phyloP scores from a whole-genome alignment of 768 basidiomycete species.

The Suillus fuscotomentosus region DNA sequence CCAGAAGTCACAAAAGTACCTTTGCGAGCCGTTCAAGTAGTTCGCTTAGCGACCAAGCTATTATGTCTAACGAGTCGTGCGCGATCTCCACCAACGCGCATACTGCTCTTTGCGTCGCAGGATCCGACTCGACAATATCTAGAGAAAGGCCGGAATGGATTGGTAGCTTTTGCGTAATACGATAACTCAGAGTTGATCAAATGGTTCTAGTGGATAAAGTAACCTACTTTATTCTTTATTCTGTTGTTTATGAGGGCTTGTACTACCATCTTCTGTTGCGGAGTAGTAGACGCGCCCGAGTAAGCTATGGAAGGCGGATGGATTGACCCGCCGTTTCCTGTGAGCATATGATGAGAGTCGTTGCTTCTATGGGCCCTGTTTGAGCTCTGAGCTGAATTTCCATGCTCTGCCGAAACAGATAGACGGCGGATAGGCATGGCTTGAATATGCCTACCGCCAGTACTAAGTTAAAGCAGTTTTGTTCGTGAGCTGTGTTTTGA shows the following conservation, averaged over 20 bases:
- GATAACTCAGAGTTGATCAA: background rate
- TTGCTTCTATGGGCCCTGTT: constrained; percentile 60
- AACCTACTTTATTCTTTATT: constrained; percentile 73
- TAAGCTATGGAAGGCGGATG: constrained; percentile 37
- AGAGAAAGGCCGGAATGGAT: constrained; percentile 77
- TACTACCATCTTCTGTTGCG: constrained; percentile 76
- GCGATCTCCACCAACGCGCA: constrained; percentile 81
- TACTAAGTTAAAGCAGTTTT: constrained; percentile 3
- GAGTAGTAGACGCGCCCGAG: constrained; percentile 42
- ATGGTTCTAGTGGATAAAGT: constrained; percentile 1
- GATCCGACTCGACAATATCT: constrained; percentile 72
- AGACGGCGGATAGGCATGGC: constrained; percentile 56
- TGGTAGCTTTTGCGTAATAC: constrained; percentile 58
- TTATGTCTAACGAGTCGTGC: constrained; percentile 73
- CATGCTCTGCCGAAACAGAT: constrained; percentile 54
- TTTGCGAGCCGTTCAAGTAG: constrained; percentile 76
- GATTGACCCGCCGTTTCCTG: constrained; percentile 25
- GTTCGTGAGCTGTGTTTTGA: constrained; percentile 1
- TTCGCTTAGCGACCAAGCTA: constrained; percentile 75
- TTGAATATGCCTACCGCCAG: constrained; percentile 25
- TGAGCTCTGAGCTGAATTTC: constrained; percentile 31
- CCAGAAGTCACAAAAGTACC: constrained; percentile 39
- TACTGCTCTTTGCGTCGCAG: constrained; percentile 71
- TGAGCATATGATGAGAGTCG: constrained; percentile 52
- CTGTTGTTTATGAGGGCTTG: constrained; percentile 70